These are phyloP conservation scores for Neofusicoccum kwambonambiense DNA, from an alignment of 2,329 filamentous ascomycete genomes.

Conservation along the genomic window DNA sequence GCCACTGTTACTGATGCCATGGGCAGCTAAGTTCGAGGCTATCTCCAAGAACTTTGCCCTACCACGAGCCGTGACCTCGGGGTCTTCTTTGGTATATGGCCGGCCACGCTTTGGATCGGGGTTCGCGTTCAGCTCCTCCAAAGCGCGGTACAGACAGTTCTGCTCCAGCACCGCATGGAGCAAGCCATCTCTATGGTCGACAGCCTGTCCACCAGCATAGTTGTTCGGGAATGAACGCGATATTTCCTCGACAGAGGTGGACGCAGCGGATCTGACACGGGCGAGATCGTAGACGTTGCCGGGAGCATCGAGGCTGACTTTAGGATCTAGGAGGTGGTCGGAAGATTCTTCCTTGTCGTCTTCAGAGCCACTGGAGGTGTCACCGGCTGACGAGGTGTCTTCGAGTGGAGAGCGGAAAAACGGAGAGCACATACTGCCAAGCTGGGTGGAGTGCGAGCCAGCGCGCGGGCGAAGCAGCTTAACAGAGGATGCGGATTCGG, in stretches of 20 bases:
- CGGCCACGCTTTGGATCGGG: conserved; percentile 9
- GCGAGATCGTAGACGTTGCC: conserved; percentile 1
- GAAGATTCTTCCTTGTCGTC: not conserved
- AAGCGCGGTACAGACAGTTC: conserved; percentile 40
- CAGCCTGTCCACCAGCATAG: not conserved
- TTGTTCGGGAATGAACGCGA: conserved; percentile 8
- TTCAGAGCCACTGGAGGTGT: not conserved
- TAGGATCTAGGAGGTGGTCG: not conserved
- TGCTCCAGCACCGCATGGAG: conserved; percentile 49
- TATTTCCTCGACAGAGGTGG: conserved; percentile 12
- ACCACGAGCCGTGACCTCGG: conserved; percentile 38
- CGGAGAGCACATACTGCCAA: conserved; percentile 6
- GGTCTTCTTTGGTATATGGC: conserved; percentile 28
- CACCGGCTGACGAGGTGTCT: not conserved
- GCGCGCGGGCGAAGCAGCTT: not conserved
- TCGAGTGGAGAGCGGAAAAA: conserved; percentile 16
- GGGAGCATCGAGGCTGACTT: not conserved
- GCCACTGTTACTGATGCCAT: not conserved
- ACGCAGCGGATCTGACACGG: conserved; percentile 3
- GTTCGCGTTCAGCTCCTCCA: conserved; percentile 35
- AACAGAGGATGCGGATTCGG: not conserved
- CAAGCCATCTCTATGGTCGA: conserved; percentile 34
- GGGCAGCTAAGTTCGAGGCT: conserved; percentile 21
- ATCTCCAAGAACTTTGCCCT: conserved; percentile 40
- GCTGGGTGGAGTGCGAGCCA: not conserved